Percentiles rank a stretch among this genome's conserved stretches.
phyloP scores from a whole-genome alignment of 345 rosid genomes.

The Arabis hirsuta region DNA sequence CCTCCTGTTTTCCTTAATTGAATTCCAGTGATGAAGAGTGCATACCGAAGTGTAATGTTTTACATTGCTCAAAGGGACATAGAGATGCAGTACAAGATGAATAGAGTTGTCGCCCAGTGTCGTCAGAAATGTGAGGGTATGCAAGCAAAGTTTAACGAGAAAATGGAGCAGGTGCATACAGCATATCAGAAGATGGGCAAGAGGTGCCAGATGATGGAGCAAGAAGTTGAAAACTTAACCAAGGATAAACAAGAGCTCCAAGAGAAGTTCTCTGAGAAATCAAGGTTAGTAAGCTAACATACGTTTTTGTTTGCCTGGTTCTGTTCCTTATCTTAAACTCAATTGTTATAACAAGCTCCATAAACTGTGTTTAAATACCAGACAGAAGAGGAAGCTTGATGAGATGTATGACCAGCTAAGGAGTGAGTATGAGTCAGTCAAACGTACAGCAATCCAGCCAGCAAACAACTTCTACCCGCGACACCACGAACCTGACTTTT shows the following conservation, averaged over 20 bases:
- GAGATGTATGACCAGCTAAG: conserved; percentile 96
- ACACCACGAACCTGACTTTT: conserved; percentile 68
- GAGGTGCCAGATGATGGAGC: conserved; percentile 92
- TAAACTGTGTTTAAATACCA: conserved; percentile 41
- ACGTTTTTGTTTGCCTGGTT: conserved; percentile 17
- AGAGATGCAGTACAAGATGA: conserved; percentile 95
- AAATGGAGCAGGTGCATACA: conserved; percentile 84
- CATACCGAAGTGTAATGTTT: conserved; percentile 90
- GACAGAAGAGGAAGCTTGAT: conserved; percentile 97
- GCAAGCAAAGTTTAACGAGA: conserved; percentile 92
- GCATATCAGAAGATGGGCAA: conserved; percentile 92
- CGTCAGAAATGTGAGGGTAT: conserved; percentile 88
- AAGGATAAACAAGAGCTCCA: conserved; percentile 97
- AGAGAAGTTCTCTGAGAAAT: conserved; percentile 91
- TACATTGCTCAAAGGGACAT: conserved; percentile 83
- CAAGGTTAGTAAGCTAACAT: conserved; percentile 55
- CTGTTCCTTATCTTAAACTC: conserved; percentile 17
- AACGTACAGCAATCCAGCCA: conserved; percentile 86
- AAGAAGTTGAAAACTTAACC: conserved; percentile 78
- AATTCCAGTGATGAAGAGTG: conserved; percentile 84
- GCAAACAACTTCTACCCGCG: conserved; percentile 66
- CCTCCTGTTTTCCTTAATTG: conserved; percentile 51
- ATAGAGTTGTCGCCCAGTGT: conserved; percentile 75
- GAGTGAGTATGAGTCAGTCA: conserved; percentile 72
- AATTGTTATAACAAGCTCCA: conserved; percentile 16